Percentiles rank a stretch among this genome's conserved stretches.
Conservation (phyloP, 2,329 filamentous ascomycete species). For the Neonectria punicea region DNA sequence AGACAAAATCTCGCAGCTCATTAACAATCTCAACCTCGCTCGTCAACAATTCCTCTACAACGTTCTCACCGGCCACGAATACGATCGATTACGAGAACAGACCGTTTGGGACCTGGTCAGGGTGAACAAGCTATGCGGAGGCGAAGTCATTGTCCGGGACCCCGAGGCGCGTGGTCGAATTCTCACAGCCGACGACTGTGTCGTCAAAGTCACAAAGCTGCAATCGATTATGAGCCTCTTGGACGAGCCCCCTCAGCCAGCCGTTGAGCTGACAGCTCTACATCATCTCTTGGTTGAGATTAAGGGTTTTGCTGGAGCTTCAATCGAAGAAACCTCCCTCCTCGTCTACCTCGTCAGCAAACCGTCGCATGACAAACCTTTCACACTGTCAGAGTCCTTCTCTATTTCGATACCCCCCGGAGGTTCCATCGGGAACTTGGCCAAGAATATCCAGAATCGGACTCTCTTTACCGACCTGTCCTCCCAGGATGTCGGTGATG, state of each 20-base stretch:
- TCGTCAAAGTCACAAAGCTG: constrained; percentile 88
- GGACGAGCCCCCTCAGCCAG: constrained; percentile 78
- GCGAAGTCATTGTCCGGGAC: constrained; percentile 94
- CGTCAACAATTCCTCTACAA: constrained; percentile 93
- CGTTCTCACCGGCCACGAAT: constrained; percentile 88
- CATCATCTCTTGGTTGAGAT: constrained; percentile 88
- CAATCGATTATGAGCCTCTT: constrained; percentile 97
- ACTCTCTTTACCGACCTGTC: constrained; percentile 91
- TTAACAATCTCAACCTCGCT: constrained; percentile 84
- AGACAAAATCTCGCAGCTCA: constrained; percentile 82
- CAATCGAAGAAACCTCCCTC: constrained; percentile 79
- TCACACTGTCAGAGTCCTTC: constrained; percentile 84
- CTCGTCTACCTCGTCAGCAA: constrained; percentile 83
- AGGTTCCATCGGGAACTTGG: constrained; percentile 73
- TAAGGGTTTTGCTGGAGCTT: constrained; percentile 81
- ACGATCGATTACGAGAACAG: constrained; percentile 81
- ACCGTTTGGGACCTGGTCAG: constrained; percentile 95
- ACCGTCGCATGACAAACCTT: constrained; percentile 68
- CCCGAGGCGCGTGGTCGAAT: constrained; percentile 85
- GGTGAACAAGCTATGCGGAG: constrained; percentile 93
- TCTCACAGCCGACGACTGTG: constrained; percentile 90
- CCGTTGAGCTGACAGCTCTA: constrained; percentile 75
- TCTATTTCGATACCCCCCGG: constrained; percentile 80
- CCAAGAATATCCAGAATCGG: constrained; percentile 75
- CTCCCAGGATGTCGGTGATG: constrained; percentile 75